A percentile compares a stretch with the other conserved stretches of the same genome.
These are phyloP conservation scores for Rhizophagus clarus DNA, from an alignment of 192 early-diverging fungal species.

Conservation along the genomic window DNA sequence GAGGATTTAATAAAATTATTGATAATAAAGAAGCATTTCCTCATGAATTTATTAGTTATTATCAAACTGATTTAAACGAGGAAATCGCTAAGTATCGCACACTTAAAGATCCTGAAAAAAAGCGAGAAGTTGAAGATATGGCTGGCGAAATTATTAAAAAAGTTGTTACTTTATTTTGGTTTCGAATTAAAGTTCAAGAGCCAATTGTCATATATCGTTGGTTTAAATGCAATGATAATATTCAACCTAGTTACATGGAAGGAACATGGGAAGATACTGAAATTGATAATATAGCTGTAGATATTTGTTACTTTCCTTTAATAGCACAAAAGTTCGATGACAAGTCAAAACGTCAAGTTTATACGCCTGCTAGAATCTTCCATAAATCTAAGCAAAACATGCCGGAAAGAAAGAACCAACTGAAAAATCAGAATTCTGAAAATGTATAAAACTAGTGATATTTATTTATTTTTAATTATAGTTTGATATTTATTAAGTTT, in stretches of 20 bases:
- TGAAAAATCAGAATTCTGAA: no score
- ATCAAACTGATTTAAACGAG: background rate
- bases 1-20: background rate
- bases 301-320: conserved; percentile 14
- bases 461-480: no score
- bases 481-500: no score
- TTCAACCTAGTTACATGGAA: background rate
- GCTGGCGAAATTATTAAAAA: background rate
- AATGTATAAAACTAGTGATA: no score
- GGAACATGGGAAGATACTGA: background rate
- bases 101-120: background rate
- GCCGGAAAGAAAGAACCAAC: no score
- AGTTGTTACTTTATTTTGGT: background rate
- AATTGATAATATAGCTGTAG: background rate
- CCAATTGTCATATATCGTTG: background rate
- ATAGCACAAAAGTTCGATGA: conserved; percentile 1
- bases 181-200: conserved; percentile 11
- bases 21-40: background rate
- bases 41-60: background rate
- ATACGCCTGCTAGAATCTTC: background rate
- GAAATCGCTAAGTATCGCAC: background rate
- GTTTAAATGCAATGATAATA: background rate
- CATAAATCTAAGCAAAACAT: no score
- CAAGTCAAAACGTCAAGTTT: background rate
- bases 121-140: background rate